Conservation (phyloP, 495 filamentous ascomycete species). For the Bryoglossum gracile region DNA sequence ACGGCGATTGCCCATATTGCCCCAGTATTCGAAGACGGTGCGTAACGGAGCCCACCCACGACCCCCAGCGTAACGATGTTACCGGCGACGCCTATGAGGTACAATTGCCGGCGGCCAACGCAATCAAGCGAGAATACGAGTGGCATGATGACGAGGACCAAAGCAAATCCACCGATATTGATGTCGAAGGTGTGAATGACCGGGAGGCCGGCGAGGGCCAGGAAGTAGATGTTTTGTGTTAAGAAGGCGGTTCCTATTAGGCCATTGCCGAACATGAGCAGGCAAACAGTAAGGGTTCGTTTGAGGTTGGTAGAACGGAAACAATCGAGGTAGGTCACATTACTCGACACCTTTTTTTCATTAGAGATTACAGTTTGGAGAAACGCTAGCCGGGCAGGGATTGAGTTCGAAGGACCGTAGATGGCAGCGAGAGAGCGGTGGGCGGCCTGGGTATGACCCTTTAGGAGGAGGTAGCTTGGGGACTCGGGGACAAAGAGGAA, state of each 20-base stretch:
- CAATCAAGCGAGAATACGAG: constrained; percentile 25
- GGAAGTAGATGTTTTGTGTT: constrained; percentile 21
- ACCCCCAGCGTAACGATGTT: constrained; percentile 5
- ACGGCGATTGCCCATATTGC: constrained; percentile 26
- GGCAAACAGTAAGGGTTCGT: constrained; percentile 17
- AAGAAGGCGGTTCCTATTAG: constrained; percentile 13
- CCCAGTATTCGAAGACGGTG: constrained; percentile 21
- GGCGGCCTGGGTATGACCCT: constrained; percentile 3
- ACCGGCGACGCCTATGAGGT: constrained; percentile 11
- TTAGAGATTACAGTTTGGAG: constrained; percentile 9
- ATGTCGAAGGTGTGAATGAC: constrained; percentile 15
- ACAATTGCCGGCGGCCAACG: constrained; percentile 17
- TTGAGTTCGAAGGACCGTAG: constrained; percentile 9
- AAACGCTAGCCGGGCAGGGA: constrained; percentile 19
- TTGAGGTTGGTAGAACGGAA: constrained; percentile 14
- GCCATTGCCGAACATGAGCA: constrained; percentile 16
- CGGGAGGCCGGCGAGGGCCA: constrained; percentile 12
- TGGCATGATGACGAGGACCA: constrained; percentile 25
- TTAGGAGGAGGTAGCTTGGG: constrained; percentile 13
- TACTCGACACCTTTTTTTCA: neutral
- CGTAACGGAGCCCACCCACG: constrained; percentile 11
- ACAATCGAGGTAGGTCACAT: constrained; percentile 11
- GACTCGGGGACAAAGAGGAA: constrained; percentile 38
- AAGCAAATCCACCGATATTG: constrained; percentile 19
- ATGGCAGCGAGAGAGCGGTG: constrained; percentile 3